Evolutionary conservation across 148 eudicot genomes (phyloP).

Genomic region (Persicaria tinctoria): DNA sequence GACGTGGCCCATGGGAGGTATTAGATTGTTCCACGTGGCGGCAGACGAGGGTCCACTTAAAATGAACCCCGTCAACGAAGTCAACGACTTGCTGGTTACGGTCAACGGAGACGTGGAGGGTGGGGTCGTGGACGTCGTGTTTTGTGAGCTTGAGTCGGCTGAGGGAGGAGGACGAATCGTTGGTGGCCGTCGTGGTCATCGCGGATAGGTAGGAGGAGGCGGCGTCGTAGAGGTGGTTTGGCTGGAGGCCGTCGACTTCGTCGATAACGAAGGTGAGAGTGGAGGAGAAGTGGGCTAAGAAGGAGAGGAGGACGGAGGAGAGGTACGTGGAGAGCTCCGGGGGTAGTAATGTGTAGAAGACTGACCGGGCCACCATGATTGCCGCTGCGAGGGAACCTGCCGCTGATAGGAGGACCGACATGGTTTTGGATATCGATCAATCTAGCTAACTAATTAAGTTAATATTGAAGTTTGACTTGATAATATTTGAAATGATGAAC

Average conservation of each 20-base stretch:
- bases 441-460: too few relatives aligned
- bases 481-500: too few relatives aligned
- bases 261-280: conserved; percentile 37
- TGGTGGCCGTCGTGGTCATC: too few relatives aligned
- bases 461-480: too few relatives aligned
- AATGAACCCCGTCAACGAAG: conserved; percentile 20
- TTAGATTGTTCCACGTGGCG: conserved; percentile 2
- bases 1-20: conserved; percentile 19
- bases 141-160: conserved; percentile 35
- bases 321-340: conserved; percentile 29
- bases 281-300: conserved; percentile 33
- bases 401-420: conserved; percentile 26
- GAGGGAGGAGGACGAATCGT: conserved; percentile 12
- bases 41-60: conserved; percentile 33
- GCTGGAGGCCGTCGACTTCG: conserved; percentile 35
- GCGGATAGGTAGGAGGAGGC: conserved; percentile 35
- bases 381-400: conserved; percentile 40
- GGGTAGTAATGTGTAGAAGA: conserved; percentile 34
- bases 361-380: conserved; percentile 36
- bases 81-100: conserved; percentile 28
- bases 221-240: conserved; percentile 43
- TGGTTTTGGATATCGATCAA: too few relatives aligned
- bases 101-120: conserved; percentile 27
- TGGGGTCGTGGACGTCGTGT: conserved; percentile 18
- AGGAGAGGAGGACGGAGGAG: conserved; percentile 22